Percentiles rank a stretch among this genome's conserved stretches.
phyloP scores from a whole-genome alignment of 768 basidiomycete genomes.

The Solioccasus polychromus region DNA sequence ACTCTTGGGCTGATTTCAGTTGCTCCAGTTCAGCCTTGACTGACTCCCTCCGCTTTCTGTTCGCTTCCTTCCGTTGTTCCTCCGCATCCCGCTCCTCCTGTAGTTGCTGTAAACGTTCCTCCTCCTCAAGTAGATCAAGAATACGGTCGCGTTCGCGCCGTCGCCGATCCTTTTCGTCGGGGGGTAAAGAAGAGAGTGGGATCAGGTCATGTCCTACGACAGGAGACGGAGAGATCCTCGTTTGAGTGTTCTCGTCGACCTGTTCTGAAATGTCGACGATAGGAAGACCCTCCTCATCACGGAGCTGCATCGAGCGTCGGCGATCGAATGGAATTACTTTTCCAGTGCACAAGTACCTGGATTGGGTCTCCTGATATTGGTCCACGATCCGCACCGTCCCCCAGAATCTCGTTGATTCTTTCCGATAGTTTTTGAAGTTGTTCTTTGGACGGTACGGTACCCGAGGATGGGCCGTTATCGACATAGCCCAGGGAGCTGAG shows the following conservation, averaged over 20 bases:
- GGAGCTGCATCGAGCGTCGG: constrained; percentile 41
- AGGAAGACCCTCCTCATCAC: constrained; percentile 77
- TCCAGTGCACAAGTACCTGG: constrained; percentile 51
- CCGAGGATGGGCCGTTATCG: constrained; percentile 2
- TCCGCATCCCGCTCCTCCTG: constrained; percentile 40
- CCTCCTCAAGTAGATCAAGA: constrained; percentile 67
- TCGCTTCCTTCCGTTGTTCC: constrained; percentile 43
- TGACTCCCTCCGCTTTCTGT: constrained; percentile 50
- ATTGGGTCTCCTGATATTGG: constrained; percentile 45
- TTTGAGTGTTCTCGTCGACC: constrained; percentile 25
- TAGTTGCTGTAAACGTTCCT: constrained; percentile 51
- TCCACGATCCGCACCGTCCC: constrained; percentile 41
- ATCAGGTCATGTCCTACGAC: constrained; percentile 45
- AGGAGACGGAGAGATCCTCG: constrained; percentile 13
- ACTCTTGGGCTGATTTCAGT: constrained; percentile 39
- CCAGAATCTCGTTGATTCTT: constrained; percentile 52
- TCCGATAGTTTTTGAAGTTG: constrained; percentile 54
- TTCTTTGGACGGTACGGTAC: constrained; percentile 40
- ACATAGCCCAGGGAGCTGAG: constrained; percentile 35
- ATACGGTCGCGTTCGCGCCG: constrained; percentile 61
- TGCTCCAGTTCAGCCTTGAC: constrained; percentile 40
- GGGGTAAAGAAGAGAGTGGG: constrained; percentile 44
- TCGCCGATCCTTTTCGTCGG: constrained; percentile 46
- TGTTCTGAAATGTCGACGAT: constrained; percentile 77
- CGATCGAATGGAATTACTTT: constrained; percentile 18